Percentiles rank a stretch among this genome's conserved stretches.
Conservation (phyloP, 129 eudicot genomes). For the Daucus carota region DH1_v3.0 NC_030382.2:48689501-48690000, state of each 20-base stretch:
- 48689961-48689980: slow-evolving; percentile 27
- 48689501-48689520: neutral
- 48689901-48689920: slow-evolving; percentile 23
- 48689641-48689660: neutral
- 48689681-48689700: neutral
- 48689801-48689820: slow-evolving; percentile 32
- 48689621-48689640: neutral
- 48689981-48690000: slow-evolving; percentile 51
- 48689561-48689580: neutral
- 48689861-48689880: slow-evolving; percentile 34
- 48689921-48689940: slow-evolving; percentile 27
- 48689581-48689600: neutral
- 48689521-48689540: no score
- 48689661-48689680: slow-evolving; percentile 7
- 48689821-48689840: slow-evolving; percentile 66
- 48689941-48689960: neutral
- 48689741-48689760: slow-evolving; percentile 6
- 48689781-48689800: slow-evolving; percentile 3
- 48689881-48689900: slow-evolving; percentile 33
- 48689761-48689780: neutral
- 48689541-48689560: no score
- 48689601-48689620: neutral
- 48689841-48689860: slow-evolving; percentile 21
- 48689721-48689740: neutral
- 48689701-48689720: neutral